Evolutionary conservation across 352 stramenopile species (phyloP).

Genomic region (Globisporangium recalcitrans): DNA sequence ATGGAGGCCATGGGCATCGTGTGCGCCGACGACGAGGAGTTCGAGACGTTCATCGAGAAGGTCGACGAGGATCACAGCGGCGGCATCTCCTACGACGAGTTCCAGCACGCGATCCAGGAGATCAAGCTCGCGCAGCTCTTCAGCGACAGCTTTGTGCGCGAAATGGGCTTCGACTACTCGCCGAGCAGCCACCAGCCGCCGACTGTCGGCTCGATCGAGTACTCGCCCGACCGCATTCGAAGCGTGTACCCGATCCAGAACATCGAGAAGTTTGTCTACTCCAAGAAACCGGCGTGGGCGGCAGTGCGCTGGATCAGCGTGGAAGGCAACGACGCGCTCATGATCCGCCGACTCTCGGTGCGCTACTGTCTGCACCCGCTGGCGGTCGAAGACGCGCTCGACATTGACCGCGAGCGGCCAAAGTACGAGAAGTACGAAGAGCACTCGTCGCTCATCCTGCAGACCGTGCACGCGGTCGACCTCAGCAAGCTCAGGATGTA

Average conservation of each 20-base stretch:
- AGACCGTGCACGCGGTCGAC: conserved; percentile 55
- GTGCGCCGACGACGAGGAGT: conserved; percentile 54
- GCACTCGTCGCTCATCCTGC: conserved; percentile 71
- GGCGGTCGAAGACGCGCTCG: conserved; percentile 78
- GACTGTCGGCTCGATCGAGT: conserved; percentile 65
- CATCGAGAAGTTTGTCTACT: conserved; percentile 85
- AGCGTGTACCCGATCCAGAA: conserved; percentile 65
- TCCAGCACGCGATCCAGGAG: conserved; percentile 83
- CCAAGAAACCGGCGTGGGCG: conserved; percentile 62
- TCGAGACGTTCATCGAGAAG: conserved; percentile 66
- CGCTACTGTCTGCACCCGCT: conserved; percentile 82
- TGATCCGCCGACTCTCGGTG: conserved; percentile 69
- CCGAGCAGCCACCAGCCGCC: conserved; percentile 11
- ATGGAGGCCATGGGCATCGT: conserved; percentile 76
- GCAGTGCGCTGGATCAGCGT: conserved; percentile 83
- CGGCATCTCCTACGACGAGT: conserved; percentile 82
- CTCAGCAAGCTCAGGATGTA: conserved; percentile 50
- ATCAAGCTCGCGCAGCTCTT: conserved; percentile 88
- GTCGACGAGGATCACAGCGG: conserved; percentile 80
- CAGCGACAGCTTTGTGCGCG: conserved; percentile 43
- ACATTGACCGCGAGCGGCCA: conserved; percentile 67
- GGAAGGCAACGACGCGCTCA: conserved; percentile 52
- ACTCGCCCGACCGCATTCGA: conserved; percentile 68
- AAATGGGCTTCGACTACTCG: conserved; percentile 25
- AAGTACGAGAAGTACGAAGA: conserved; percentile 88